Percentiles rank a stretch among this genome's conserved stretches.
Conservation (phyloP, 2,329 filamentous ascomycete genomes). For the Pseudogymnoascus sp. region DNA sequence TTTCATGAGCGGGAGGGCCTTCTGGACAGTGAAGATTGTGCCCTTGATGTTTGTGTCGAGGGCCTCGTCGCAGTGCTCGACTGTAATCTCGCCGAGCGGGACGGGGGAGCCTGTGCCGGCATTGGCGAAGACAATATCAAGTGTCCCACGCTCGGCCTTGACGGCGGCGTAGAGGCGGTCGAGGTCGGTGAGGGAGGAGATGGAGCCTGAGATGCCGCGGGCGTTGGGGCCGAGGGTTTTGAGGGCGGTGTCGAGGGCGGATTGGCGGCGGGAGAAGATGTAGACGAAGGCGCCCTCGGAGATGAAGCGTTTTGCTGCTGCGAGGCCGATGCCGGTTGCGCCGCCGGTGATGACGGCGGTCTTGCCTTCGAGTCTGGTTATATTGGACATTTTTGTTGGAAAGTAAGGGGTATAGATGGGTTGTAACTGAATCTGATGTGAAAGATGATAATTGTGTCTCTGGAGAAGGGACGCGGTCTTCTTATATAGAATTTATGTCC, state of each 20-base stretch:
- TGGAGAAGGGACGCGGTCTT: slow-evolving; percentile 4
- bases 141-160: slow-evolving; percentile 20
- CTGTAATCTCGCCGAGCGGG: slow-evolving; percentile 19
- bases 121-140: slow-evolving; percentile 22
- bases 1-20: slow-evolving; percentile 21
- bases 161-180: slow-evolving; percentile 20
- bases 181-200: slow-evolving; percentile 19
- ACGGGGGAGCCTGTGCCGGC: slow-evolving; percentile 18
- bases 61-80: slow-evolving; percentile 20
- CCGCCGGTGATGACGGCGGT: slow-evolving; percentile 19
- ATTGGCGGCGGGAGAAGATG: slow-evolving; percentile 18
- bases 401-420: background rate
- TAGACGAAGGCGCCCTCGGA: slow-evolving; percentile 18
- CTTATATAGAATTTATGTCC: slow-evolving; percentile 9
- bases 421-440: slow-evolving; percentile 12
- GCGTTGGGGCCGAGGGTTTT: slow-evolving; percentile 17
- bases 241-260: slow-evolving; percentile 16
- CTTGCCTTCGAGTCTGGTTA: slow-evolving; percentile 14
- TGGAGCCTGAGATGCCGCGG: slow-evolving; percentile 17
- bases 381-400: slow-evolving; percentile 14
- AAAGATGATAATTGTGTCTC: slow-evolving; percentile 11
- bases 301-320: slow-evolving; percentile 17
- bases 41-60: slow-evolving; percentile 31
- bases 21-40: slow-evolving; percentile 30
- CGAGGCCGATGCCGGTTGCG: slow-evolving; percentile 18